Conservation (phyloP, 192 early-diverging fungal species). For the Coemansia sp. region DNA sequence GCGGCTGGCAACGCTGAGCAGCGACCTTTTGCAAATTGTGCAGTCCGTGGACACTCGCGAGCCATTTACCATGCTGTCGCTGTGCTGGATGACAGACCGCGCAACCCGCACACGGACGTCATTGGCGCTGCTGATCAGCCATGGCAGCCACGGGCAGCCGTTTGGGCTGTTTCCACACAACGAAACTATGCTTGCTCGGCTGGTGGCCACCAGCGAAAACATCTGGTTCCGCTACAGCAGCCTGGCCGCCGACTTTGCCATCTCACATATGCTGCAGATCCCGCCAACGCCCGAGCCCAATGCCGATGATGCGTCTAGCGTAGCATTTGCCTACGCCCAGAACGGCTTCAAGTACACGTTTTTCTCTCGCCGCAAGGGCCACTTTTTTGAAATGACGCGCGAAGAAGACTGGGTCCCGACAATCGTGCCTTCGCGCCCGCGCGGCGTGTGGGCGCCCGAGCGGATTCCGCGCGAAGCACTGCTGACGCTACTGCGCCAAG, state of each 20-base stretch:
- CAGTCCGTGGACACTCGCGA: constrained; percentile 17
- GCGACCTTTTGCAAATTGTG: constrained; percentile 19
- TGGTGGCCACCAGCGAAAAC: constrained; percentile 24
- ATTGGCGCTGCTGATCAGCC: constrained; percentile 43
- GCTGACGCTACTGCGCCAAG: constrained; percentile 16
- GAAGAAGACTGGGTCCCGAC: constrained; percentile 47
- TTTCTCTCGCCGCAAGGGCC: constrained; percentile 36
- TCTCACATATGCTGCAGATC: not conserved
- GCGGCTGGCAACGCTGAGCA: constrained; percentile 13
- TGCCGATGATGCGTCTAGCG: constrained; percentile 10
- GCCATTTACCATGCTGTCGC: constrained; percentile 35
- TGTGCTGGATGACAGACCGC: constrained; percentile 39
- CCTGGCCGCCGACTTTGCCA: not conserved
- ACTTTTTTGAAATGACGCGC: constrained; percentile 48
- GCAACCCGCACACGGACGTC: constrained; percentile 19
- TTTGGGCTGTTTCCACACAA: constrained; percentile 49
- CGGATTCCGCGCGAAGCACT: constrained; percentile 7
- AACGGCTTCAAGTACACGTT: constrained; percentile 40
- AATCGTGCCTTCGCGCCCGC: constrained; percentile 26
- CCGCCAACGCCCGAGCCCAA: constrained; percentile 5
- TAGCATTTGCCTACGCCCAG: constrained; percentile 43
- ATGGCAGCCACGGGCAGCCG: constrained; percentile 34
- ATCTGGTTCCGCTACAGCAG: constrained; percentile 42
- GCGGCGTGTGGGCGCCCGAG: constrained; percentile 22
- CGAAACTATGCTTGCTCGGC: constrained; percentile 33